Evolutionary conservation across 257 asterid species (phyloP).

Genomic region (Catharanthus roseus): DNA sequence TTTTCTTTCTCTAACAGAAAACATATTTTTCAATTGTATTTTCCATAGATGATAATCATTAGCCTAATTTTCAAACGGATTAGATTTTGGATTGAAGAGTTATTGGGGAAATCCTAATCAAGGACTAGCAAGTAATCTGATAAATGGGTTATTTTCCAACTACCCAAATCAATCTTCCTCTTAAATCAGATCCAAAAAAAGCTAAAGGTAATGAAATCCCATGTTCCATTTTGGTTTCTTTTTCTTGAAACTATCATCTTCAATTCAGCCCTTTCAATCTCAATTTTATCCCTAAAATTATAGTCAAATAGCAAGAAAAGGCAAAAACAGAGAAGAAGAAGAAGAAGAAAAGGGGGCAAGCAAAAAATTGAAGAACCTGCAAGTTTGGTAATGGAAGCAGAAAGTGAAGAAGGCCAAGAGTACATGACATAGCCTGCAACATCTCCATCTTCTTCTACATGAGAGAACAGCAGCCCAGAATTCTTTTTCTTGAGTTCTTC

Average conservation of each 20-base stretch:
- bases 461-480: constrained; percentile 50
- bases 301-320: background rate
- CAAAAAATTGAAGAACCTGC: constrained; percentile 45
- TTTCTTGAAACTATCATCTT: background rate
- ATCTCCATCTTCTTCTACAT: constrained; percentile 45
- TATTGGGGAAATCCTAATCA: background rate
- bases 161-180: background rate
- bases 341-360: too few relatives aligned
- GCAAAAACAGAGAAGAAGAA: background rate
- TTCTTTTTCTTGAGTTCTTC: constrained; percentile 65
- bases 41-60: too few relatives aligned
- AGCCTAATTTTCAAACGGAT: too few relatives aligned
- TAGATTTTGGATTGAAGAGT: too few relatives aligned
- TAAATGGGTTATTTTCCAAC: background rate
- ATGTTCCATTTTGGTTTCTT: background rate
- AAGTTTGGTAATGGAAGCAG: constrained; percentile 73
- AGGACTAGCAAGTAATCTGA: background rate
- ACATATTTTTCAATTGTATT: too few relatives aligned
- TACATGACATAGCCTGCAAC: constrained; percentile 81
- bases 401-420: constrained; percentile 76
- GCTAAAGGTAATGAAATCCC: background rate
- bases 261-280: background rate
- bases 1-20: too few relatives aligned
- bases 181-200: background rate
- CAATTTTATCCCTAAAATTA: background rate